Percentiles rank a stretch among this genome's conserved stretches.
These are phyloP conservation scores for Oemleria cerasiformis DNA, from an alignment of 306 rosid species.

Conservation along the genomic window DNA sequence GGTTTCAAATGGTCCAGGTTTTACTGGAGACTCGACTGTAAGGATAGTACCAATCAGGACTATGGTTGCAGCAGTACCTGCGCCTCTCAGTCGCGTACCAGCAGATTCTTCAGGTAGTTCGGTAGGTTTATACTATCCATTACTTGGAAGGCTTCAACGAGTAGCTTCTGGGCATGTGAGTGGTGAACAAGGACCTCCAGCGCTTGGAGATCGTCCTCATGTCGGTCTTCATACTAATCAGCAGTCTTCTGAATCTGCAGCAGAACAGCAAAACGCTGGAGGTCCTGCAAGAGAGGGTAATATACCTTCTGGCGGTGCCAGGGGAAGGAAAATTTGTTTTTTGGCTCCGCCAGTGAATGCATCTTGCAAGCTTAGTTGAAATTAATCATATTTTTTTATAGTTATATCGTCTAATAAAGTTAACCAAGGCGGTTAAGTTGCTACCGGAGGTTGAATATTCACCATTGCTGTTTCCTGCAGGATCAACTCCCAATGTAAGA, in stretches of 20 bases:
- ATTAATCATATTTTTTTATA: too few relatives aligned
- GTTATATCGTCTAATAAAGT: slow-evolving; percentile 3
- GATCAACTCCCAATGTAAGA: slow-evolving; percentile 45
- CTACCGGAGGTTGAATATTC: slow-evolving; percentile 4
- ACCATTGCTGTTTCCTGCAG: slow-evolving; percentile 39
- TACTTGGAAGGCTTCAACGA: slow-evolving; percentile 75
- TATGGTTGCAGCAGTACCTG: slow-evolving; percentile 79
- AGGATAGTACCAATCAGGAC: slow-evolving; percentile 84
- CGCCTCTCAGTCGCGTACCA: slow-evolving; percentile 55
- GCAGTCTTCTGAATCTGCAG: slow-evolving; percentile 39
- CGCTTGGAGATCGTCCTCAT: slow-evolving; percentile 49
- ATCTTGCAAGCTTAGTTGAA: too few relatives aligned
- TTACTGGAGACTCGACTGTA: slow-evolving; percentile 65
- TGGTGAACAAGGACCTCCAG: slow-evolving; percentile 56
- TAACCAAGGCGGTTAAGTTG: background rate
- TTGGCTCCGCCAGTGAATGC: background rate
- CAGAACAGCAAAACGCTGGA: slow-evolving; percentile 46
- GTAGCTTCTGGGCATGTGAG: slow-evolving; percentile 56
- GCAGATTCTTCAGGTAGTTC: slow-evolving; percentile 74
- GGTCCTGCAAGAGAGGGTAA: slow-evolving; percentile 76
- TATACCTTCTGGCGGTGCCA: slow-evolving; percentile 14
- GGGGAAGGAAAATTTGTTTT: slow-evolving; percentile 17
- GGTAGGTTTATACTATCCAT: slow-evolving; percentile 76
- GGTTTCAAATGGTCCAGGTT: slow-evolving; percentile 41
- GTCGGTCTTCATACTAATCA: slow-evolving; percentile 31